Evolutionary conservation across 768 basidiomycete genomes (phyloP).

Genomic region (Suillus bovinus): DNA sequence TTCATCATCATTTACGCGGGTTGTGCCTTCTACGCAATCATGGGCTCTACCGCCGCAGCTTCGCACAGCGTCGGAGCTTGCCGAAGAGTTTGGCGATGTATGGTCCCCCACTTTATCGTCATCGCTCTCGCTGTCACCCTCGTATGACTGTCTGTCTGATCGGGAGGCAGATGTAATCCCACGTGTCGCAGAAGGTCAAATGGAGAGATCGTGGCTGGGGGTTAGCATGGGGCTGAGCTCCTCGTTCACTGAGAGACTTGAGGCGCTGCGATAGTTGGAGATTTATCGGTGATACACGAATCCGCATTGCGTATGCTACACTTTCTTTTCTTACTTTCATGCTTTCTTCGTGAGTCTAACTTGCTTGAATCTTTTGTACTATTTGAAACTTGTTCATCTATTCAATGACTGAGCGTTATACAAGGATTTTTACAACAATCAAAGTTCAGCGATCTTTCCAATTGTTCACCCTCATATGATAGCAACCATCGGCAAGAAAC

Average conservation of each 20-base stretch:
- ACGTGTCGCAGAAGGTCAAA: neutral
- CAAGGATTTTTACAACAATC: neutral
- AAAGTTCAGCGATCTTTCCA: neutral
- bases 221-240: slow-evolving; percentile 18
- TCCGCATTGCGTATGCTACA: neutral
- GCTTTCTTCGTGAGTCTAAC: neutral
- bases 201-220: slow-evolving; percentile 22
- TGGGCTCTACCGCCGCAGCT: slow-evolving; percentile 17
- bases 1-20: slow-evolving; percentile 46
- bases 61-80: slow-evolving; percentile 26
- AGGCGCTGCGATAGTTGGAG: neutral
- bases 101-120: slow-evolving; percentile 7
- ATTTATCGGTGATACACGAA: neutral
- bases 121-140: neutral
- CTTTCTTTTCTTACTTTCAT: neutral
- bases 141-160: slow-evolving; percentile 4
- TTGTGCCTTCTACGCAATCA: slow-evolving; percentile 3
- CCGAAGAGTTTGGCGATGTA: slow-evolving; percentile 10
- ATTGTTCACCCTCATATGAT: neutral
- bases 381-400: neutral
- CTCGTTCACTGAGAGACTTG: slow-evolving; percentile 14
- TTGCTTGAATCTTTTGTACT: neutral
- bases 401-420: neutral
- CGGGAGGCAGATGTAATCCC: neutral
- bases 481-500: slow-evolving; percentile 55